Conservation (phyloP, 257 asterid genomes). For the Solanum ossicruentum region DNA sequence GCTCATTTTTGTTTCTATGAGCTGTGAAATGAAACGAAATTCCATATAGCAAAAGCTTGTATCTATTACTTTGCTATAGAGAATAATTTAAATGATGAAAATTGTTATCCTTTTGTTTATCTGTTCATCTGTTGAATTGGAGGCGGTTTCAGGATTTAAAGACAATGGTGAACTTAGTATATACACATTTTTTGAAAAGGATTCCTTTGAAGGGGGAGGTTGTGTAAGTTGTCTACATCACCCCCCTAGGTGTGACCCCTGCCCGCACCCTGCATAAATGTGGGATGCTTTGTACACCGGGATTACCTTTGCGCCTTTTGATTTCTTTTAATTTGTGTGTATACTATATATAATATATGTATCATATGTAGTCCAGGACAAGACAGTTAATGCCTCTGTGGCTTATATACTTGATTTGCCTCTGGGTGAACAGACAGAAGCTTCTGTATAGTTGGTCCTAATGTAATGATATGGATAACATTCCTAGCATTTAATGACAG, state of each 20-base stretch:
- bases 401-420: not conserved
- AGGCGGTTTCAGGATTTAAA: not conserved
- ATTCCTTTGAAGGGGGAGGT: not conserved
- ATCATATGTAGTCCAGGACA: not conserved
- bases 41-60: not conserved
- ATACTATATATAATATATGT: not conserved
- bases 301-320: not conserved
- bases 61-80: not conserved
- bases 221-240: not conserved
- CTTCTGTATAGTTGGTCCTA: not conserved
- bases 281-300: not conserved
- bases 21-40: not conserved
- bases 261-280: not conserved
- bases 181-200: not conserved
- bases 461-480: not conserved
- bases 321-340: not conserved
- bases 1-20: not conserved
- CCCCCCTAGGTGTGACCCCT: not conserved
- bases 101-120: not conserved
- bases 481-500: not conserved
- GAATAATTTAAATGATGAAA: not conserved
- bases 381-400: not conserved
- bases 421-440: not conserved
- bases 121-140: not conserved
- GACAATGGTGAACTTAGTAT: not conserved